These are phyloP conservation scores for Carex myosuroides DNA, from an alignment of 176 grass and related monocot genomes.

Conservation along the genomic window DNA sequence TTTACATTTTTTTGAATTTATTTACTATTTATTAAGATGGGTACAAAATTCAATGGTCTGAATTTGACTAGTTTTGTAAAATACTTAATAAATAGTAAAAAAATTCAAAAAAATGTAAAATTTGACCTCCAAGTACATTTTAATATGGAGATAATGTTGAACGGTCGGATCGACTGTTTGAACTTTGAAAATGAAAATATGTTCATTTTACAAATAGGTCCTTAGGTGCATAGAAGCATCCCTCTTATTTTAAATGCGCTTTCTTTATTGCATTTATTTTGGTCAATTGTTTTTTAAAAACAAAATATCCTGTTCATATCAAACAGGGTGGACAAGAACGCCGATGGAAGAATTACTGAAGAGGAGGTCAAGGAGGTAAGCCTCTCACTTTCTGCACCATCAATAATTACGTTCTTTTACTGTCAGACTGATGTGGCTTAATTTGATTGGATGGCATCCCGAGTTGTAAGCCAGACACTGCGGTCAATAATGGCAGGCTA, in stretches of 20 bases:
- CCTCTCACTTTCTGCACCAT: neutral
- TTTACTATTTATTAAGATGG: too few species aligned
- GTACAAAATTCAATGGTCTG: too few species aligned
- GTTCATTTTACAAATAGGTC: too few species aligned
- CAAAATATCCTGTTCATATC: neutral
- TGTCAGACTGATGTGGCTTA: neutral
- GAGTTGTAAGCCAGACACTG: neutral
- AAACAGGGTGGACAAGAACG: slow-evolving; percentile 93
- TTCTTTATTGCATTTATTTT: neutral
- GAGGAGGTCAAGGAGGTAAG: slow-evolving; percentile 71
- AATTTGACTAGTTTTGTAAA: too few species aligned
- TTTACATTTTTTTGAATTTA: too few species aligned
- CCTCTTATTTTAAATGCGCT: neutral
- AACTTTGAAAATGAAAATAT: too few species aligned
- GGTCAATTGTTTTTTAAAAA: slow-evolving; percentile 12
- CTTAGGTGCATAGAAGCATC: too few species aligned
- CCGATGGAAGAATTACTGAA: slow-evolving; percentile 78
- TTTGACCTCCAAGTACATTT: too few species aligned
- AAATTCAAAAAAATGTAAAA: too few species aligned
- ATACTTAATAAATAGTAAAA: too few species aligned
- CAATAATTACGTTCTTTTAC: neutral
- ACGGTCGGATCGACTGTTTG: too few species aligned
- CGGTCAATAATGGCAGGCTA: neutral
- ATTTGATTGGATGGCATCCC: neutral
- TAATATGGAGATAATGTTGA: too few species aligned